Base-by-base conservation (phyloP, 192 early-diverging fungal species). In the Allomyces arbusculus region DNA sequence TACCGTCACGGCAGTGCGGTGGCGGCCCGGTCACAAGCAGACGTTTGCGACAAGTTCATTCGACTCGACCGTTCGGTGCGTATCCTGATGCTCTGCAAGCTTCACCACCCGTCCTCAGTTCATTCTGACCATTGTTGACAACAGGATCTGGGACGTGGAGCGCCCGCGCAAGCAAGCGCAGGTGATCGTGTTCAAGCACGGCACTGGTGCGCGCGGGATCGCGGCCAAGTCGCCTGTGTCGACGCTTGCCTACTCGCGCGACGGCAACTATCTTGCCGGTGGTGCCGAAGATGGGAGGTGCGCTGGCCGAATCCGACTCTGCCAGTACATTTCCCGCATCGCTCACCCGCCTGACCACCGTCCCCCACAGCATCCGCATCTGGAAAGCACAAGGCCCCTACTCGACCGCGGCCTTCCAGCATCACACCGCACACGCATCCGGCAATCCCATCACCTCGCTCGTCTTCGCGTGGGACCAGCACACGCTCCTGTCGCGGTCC, bases 121-220 rank as follows among this genome's bases (percentile, higher is more conserved):
- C 3, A 40, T 7, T 40, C 33, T 40, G 33, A 40, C 33, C 33
- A 40, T 40, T 63, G n/a, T 33, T 33, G 23, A 23, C 44, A 16
- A 10, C 62, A 80, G 86, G 64, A 76, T 90, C 43, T 98, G 95
- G 95, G 84, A 92, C 69, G 79, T 83, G 10, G 85, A 87, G 44
- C 78, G 81, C 58, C 80, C 83, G 55, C 72, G 78, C 4, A 79
- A 80, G 50, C 89, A 93, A 50, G 87, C 84, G 64, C 74, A 84
- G 20, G 88, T 92, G 4, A 83, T 95, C 65, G 79, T 85, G 4
- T 81, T 86, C 22, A 89, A 87, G 67, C 84, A 87, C 0, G 82
- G 55, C 78, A 78, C 22, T 79, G 85, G 1, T 87, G 88, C 22
- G 82, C 85, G 4, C 74, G 85, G 44, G 82, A 85, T n/a, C 50